Conservation (phyloP, 192 early-diverging fungal species). For the Diversispora eburnea region DNA sequence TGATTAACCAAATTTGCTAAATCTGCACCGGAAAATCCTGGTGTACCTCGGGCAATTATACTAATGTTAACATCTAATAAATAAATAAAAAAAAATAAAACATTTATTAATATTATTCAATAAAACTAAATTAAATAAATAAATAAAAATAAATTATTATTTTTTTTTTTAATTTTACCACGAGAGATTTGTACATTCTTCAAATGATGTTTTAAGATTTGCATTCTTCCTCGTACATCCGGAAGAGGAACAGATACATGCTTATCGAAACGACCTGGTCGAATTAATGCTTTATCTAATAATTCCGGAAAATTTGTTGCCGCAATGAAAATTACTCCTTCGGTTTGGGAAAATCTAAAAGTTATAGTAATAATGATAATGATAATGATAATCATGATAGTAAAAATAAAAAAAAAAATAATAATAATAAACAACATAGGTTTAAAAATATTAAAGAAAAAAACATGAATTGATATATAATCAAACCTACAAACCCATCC, state of each 20-base stretch:
- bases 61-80: conserved; percentile 70
- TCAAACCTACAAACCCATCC: conserved; percentile 62
- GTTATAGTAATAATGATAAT: conserved; percentile 6
- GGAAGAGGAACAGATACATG: conserved; percentile 91
- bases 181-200: conserved; percentile 66
- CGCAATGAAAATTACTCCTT: conserved; percentile 97
- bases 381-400: too few relatives aligned
- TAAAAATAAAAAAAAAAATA: too few relatives aligned
- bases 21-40: conserved; percentile 99
- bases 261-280: conserved; percentile 97
- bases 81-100: background rate
- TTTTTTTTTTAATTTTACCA: background rate
- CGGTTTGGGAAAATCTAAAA: conserved; percentile 77
- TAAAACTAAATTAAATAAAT: background rate
- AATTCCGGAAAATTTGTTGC: conserved; percentile 98
- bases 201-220: conserved; percentile 89
- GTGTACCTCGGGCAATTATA: conserved; percentile 91
- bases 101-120: background rate
- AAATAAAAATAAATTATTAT: too few relatives aligned
- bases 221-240: conserved; percentile 91
- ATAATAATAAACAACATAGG: background rate
- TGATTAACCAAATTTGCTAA: conserved; percentile 96
- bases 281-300: conserved; percentile 92
- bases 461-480: background rate
- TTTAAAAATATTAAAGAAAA: background rate